Evolutionary conservation across 371 early-diverging fungal genomes (phyloP).

Genomic region (Zychaea mexicana): DNA sequence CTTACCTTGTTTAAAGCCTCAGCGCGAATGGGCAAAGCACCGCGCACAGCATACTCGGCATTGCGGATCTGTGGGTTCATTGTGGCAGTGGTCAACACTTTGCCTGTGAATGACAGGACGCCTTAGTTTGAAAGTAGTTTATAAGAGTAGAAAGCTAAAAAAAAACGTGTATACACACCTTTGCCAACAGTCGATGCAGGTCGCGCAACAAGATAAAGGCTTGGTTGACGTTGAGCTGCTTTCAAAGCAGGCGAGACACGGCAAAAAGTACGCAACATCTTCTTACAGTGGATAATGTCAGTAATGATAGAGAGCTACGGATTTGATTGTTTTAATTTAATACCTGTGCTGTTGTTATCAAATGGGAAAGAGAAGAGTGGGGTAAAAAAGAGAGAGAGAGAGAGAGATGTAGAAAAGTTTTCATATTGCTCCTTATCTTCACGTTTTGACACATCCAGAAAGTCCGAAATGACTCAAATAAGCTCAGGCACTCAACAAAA

Average conservation of each 20-base stretch:
- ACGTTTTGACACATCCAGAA: constrained; percentile 39
- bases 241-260: background rate
- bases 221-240: background rate
- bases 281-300: background rate
- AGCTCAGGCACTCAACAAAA: too few species aligned
- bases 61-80: constrained; percentile 75
- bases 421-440: background rate
- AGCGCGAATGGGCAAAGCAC: constrained; percentile 94
- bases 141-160: too few species aligned
- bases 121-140: too few species aligned
- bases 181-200: constrained; percentile 4
- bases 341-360: background rate
- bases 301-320: background rate
- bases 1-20: constrained; percentile 75
- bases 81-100: constrained; percentile 64
- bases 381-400: background rate
- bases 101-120: too few species aligned
- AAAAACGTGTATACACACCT: too few species aligned
- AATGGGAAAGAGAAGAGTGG: background rate
- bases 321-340: background rate
- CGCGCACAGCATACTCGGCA: constrained; percentile 96
- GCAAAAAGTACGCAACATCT: background rate
- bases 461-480: too few species aligned
- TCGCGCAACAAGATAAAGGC: background rate
- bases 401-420: too few species aligned